These are phyloP conservation scores for Alternaria solani DNA, from an alignment of 2,329 filamentous ascomycete species.

Conservation along the genomic window DNA sequence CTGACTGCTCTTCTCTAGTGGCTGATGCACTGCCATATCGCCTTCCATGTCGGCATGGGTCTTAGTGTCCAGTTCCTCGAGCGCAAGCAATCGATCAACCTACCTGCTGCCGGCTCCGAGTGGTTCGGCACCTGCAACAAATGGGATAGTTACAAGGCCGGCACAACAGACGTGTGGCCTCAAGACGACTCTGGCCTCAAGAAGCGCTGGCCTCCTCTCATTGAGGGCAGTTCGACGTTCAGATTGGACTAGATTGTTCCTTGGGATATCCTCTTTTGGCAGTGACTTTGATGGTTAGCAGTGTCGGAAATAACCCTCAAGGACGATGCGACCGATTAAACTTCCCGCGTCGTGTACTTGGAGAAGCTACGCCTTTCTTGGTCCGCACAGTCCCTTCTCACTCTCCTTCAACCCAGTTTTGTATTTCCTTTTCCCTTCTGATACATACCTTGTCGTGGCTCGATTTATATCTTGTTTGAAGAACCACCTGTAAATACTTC, in stretches of 20 bases:
- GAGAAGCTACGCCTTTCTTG: not conserved
- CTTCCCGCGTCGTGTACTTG: too few relatives aligned
- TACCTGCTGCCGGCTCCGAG: constrained; percentile 31
- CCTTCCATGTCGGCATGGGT: constrained; percentile 42
- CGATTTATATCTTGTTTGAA: not conserved
- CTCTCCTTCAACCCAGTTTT: constrained; percentile 9
- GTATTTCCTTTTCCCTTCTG: not conserved
- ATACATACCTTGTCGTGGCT: not conserved
- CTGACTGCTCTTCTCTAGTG: constrained; percentile 18
- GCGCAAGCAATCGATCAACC: constrained; percentile 29
- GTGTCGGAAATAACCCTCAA: not conserved
- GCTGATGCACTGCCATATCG: constrained; percentile 42
- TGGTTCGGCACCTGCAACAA: constrained; percentile 41
- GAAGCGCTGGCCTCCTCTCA: constrained; percentile 38
- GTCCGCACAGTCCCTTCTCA: constrained; percentile 13
- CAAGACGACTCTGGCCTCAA: constrained; percentile 54
- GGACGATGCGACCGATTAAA: not conserved
- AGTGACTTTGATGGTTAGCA: not conserved
- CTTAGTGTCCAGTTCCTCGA: constrained; percentile 39
- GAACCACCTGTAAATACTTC: not conserved
- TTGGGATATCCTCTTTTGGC: not conserved
- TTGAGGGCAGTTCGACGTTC: constrained; percentile 1
- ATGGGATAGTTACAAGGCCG: constrained; percentile 28
- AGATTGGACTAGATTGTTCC: not conserved
- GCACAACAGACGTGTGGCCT: constrained; percentile 36